Base-by-base conservation (phyloP, 768 basidiomycete species). In the Neoboletus magnificus region DNA sequence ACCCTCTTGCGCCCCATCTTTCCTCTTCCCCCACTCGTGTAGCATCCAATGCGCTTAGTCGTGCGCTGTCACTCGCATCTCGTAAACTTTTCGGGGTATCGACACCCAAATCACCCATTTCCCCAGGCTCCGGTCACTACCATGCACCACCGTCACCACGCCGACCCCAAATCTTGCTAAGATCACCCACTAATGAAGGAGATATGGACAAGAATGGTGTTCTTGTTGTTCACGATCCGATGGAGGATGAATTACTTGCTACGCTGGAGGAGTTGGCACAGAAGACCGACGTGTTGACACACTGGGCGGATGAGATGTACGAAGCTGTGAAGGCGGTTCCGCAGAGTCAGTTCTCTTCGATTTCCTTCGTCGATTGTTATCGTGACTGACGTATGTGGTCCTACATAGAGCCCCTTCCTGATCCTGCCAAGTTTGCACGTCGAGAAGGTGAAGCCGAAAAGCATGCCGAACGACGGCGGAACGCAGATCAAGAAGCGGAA, bases 291-390 rank as follows among this genome's bases (percentile, higher is more conserved):
- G 93, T 95, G 50, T 74, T 98, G 55, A 89, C 90, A 54, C 87
- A 90, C 57, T 96, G 94, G 84, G 97, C 91, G 22, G 96, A 98
- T 61, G 89, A 93, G 77, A 87, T 97, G 82, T 90, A 91, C 63
- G 90, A 91, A 63, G 86, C 84, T 65, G 89, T 93, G 27, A 92
- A 92, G 69, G 87, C 85, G 16, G 77, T 90, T 35, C 89, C 91
- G 22, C 86, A 91, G 71, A 91, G 89, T 92, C 62, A 39, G 89
- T 79, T 54, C 25, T 30, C 46, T 16, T 27, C 33, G 5, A n/a
- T 22, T 48, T 3, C 46, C 43, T 40, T 48, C 33, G 5, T 37
- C 16, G 3, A 44, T 46, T 39, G 18, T 8, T 2, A 20, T 20
- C n/a, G 15, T 48, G 48, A 23, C 46, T 65, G 36, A 65, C 23